Percentiles rank a stretch among this genome's conserved stretches.
phyloP scores from a whole-genome alignment of 1,139 yeast species.

The Saccharomyces hybrid region DNA sequence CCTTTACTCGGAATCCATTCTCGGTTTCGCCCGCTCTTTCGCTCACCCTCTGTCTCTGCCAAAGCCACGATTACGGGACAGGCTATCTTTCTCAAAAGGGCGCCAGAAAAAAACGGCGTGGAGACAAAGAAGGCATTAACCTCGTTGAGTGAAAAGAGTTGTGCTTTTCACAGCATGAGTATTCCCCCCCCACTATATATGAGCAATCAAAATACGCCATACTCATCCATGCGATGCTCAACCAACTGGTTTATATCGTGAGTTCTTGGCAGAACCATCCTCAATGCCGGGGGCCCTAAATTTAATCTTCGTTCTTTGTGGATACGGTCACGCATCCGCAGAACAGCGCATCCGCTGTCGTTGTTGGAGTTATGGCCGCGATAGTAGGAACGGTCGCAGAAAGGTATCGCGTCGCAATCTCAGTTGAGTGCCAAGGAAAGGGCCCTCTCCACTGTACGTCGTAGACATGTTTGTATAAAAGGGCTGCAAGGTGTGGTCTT shows the following conservation, averaged over 20 bases:
- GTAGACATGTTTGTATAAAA: neutral
- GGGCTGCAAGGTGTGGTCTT: neutral
- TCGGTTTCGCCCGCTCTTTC: neutral
- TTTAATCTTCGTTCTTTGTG: neutral
- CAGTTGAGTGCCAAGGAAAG: neutral
- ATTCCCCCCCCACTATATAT: neutral
- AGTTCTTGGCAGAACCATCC: neutral
- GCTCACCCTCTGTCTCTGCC: neutral
- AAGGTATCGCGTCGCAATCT: neutral
- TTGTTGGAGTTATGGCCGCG: neutral
- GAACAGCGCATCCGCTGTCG: conserved; percentile 1
- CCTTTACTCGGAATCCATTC: neutral
- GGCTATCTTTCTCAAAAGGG: neutral
- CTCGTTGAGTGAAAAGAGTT: neutral
- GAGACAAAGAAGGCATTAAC: neutral
- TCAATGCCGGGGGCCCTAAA: neutral
- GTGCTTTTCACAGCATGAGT: neutral
- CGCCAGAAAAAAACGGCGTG: neutral
- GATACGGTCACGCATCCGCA: neutral
- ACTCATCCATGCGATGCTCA: neutral
- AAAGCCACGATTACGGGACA: conserved; percentile 1
- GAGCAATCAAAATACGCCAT: neutral
- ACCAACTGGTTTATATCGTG: neutral
- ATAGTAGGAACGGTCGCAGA: neutral
- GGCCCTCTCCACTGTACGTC: neutral